phyloP scores from a whole-genome alignment of 2,329 filamentous ascomycete genomes.

The Fusarium zealandicum region DNA sequence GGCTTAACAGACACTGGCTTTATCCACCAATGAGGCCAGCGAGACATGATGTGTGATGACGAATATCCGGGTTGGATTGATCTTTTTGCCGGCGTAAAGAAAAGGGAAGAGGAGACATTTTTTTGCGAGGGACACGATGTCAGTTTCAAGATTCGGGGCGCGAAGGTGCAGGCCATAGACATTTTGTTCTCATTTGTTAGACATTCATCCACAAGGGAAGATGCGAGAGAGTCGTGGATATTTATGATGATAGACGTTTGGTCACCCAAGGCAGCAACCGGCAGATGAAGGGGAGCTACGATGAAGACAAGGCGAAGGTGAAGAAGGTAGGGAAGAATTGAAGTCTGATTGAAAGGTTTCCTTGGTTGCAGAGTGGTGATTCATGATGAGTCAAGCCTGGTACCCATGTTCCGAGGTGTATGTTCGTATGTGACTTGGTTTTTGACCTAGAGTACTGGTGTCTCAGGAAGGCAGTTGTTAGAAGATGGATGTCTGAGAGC shows the following conservation, averaged over 20 bases:
- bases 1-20: neutral
- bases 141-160: constrained; percentile 10
- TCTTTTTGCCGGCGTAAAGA: constrained; percentile 31
- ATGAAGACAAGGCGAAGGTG: neutral
- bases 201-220: constrained; percentile 30
- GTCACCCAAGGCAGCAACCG: constrained; percentile 21
- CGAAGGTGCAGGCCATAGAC: constrained; percentile 24
- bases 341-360: neutral
- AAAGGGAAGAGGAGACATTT: constrained; percentile 1
- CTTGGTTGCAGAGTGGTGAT: neutral
- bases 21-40: neutral
- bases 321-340: neutral
- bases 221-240: constrained; percentile 22
- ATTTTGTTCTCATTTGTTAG: constrained; percentile 31
- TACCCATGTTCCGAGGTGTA: no score
- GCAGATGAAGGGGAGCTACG: neutral
- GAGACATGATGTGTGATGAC: constrained; percentile 14
- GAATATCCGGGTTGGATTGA: constrained; percentile 21
- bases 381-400: no score
- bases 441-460: no score
- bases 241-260: constrained; percentile 38
- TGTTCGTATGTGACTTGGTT: no score
- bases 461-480: no score
- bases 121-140: constrained; percentile 22
- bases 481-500: no score